Evolutionary conservation across 2,329 filamentous ascomycete species (phyloP), one percentile per base, ranked within the genome.

Genomic region (Botrytis deweyae): DNA sequence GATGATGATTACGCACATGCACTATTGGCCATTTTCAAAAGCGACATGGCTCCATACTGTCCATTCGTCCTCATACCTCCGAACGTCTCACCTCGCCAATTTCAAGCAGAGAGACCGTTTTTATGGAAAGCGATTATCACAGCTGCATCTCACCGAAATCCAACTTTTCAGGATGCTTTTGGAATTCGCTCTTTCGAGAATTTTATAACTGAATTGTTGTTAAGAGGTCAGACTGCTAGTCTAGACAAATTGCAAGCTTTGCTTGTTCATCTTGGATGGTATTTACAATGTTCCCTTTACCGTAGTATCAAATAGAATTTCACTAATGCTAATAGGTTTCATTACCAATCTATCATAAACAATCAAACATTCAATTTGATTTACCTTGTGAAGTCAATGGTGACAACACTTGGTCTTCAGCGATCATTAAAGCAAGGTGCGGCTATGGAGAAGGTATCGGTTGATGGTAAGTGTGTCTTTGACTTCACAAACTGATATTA

Each of bases 221-320:
- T 76, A 16, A 66, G 73, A 29, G 74, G 74, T 14, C 78, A 80
- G 61, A 25, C 61, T 18, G 79, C 78, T 72, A 77, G 75, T 70
- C 61, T 80, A 66, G 79, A 80, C 52, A 70, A 80, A 12, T 76
- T 80, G 22, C 78, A 80, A 72, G 79, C 76, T 14, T 72, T 79
- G 74, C 75, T 80, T 59, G 75, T 80, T 22, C 74, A 79, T 52
- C 73, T 80, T 70, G 75, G 77, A 25, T 80, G 78, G 79, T 79
- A 36, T 62, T 73, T 29, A 4, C 0, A 25, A 29, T 18, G 14
- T 55, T 64, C 1, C 5, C 20, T 73, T 3, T 20, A 44, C 16
- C 2, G 38, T 38, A 10, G 9, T 5, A 14, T 36, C 22, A 29
- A 18, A 49, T 67, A 8, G 8, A 0, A 2, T 1, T 22, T 67